A percentile compares a stretch with the other conserved stretches of the same genome.
phyloP scores from a whole-genome alignment of 2,329 filamentous ascomycete genomes.

The Pezicula radicicola region DNA sequence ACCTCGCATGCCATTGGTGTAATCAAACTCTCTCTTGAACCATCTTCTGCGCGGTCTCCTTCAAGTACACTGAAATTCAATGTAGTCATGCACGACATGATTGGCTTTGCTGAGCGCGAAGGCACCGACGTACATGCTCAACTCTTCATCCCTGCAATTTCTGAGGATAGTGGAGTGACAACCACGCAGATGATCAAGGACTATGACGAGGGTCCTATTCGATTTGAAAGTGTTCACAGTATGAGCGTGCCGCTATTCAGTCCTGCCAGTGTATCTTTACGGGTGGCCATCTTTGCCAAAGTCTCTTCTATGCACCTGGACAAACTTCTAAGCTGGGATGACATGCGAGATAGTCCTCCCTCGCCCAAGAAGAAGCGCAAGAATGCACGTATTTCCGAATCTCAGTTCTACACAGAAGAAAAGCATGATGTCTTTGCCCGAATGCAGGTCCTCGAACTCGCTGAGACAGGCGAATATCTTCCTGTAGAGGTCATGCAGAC shows the following conservation, averaged over 20 bases:
- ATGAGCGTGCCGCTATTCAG: conserved; percentile 88
- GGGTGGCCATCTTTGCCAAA: conserved; percentile 87
- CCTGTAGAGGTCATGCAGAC: conserved; percentile 91
- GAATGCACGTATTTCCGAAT: conserved; percentile 73
- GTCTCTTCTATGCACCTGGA: conserved; percentile 93
- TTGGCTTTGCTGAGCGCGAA: conserved; percentile 93
- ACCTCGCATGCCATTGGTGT: conserved; percentile 90
- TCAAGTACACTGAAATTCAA: conserved; percentile 96
- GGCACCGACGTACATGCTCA: conserved; percentile 95
- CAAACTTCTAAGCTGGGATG: conserved; percentile 97
- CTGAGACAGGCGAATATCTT: conserved; percentile 85
- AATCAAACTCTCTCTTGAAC: conserved; percentile 85
- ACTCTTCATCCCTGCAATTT: conserved; percentile 89
- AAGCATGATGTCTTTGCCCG: conserved; percentile 89
- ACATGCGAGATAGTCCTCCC: conserved; percentile 80
- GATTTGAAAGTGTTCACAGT: conserved; percentile 96
- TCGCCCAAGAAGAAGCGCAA: conserved; percentile 52
- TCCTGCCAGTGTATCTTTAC: conserved; percentile 69
- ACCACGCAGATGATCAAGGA: conserved; percentile 92
- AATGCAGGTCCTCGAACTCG: conserved; percentile 85
- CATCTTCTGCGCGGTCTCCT: conserved; percentile 88
- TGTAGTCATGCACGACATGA: conserved; percentile 94
- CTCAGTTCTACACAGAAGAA: conserved; percentile 90
- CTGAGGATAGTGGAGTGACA: conserved; percentile 86
- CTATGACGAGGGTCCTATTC: conserved; percentile 88